These are phyloP conservation scores for Cyclaneusma minus DNA, from an alignment of 2,329 filamentous ascomycete genomes.

Conservation along the genomic window DNA sequence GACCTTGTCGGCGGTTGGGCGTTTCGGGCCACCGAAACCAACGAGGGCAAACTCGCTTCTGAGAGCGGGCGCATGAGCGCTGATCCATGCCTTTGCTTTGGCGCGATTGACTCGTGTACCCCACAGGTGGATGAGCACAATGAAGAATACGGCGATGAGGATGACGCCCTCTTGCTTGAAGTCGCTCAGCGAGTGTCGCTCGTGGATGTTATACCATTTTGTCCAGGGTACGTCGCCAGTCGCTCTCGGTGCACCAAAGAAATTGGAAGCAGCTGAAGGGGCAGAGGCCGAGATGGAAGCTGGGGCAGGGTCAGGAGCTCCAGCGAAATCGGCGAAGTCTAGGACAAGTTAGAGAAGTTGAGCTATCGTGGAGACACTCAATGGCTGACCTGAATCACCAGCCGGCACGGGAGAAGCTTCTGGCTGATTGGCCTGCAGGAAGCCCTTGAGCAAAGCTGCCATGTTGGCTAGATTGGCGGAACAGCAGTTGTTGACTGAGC, in stretches of 20 bases:
- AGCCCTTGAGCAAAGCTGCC: conserved; percentile 29
- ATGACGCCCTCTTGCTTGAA: conserved; percentile 82
- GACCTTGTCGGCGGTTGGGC: conserved; percentile 27
- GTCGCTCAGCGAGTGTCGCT: conserved; percentile 69
- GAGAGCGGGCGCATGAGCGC: conserved; percentile 55
- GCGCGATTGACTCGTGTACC: conserved; percentile 66
- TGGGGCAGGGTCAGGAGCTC: conserved; percentile 51
- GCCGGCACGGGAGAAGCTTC: conserved; percentile 31
- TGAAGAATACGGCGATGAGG: conserved; percentile 54
- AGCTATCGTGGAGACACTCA: background rate
- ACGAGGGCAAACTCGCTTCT: conserved; percentile 75
- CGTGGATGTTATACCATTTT: conserved; percentile 94
- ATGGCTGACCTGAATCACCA: conserved; percentile 46
- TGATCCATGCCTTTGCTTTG: conserved; percentile 69
- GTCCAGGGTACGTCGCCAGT: conserved; percentile 53
- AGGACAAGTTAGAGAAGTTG: conserved; percentile 4
- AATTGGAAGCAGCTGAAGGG: conserved; percentile 26
- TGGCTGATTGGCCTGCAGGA: conserved; percentile 54
- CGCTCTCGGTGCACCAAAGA: conserved; percentile 29
- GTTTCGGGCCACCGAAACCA: conserved; percentile 51
- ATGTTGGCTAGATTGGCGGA: conserved; percentile 9
- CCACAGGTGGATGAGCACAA: conserved; percentile 67
- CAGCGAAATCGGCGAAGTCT: conserved; percentile 94
- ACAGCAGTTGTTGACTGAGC: too few relatives aligned
- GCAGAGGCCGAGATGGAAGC: conserved; percentile 26